A percentile compares a stretch with the other conserved stretches of the same genome.
Evolutionary conservation across 805 yeast genomes (phyloP).

Genomic region (Candida patagonica): DNA sequence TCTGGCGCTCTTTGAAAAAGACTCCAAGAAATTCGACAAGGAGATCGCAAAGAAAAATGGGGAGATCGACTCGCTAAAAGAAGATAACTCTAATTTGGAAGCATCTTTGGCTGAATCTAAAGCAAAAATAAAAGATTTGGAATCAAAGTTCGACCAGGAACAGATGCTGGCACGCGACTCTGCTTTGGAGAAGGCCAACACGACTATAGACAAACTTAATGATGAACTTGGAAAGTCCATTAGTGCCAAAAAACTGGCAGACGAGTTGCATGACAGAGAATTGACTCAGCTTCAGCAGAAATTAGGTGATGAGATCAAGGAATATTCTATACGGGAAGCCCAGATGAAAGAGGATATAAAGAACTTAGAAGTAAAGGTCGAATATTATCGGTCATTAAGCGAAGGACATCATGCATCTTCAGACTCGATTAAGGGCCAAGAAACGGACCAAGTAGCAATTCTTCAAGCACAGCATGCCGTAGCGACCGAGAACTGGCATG

Average conservation of each 20-base stretch:
- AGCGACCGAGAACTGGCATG: constrained; percentile 75
- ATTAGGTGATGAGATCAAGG: constrained; percentile 26
- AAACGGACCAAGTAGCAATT: constrained; percentile 38
- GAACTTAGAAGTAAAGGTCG: constrained; percentile 62
- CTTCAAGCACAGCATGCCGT: constrained; percentile 64
- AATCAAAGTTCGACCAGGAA: constrained; percentile 22
- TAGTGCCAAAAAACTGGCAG: constrained; percentile 19
- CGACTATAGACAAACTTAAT: constrained; percentile 18
- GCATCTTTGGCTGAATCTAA: constrained; percentile 13
- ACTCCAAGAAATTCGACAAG: constrained; percentile 15
- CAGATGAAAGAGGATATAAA: constrained; percentile 21
- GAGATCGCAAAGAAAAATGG: constrained; percentile 10
- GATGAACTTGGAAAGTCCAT: constrained; percentile 27
- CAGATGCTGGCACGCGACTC: constrained; percentile 21
- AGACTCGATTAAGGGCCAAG: constrained; percentile 18
- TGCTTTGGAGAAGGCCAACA: constrained; percentile 22
- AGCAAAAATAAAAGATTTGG: constrained; percentile 22
- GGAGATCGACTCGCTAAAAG: constrained; percentile 8
- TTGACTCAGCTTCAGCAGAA: constrained; percentile 18
- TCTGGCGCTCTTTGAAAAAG: constrained; percentile 14
- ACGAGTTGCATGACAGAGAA: constrained; percentile 24
- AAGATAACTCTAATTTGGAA: constrained; percentile 13
- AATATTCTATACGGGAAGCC: constrained; percentile 20
- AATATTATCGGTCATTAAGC: constrained; percentile 50
- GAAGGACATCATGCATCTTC: constrained; percentile 37